phyloP scores from a whole-genome alignment of 1,284 basidiomycete species.

The Tilletia setariae region DNA sequence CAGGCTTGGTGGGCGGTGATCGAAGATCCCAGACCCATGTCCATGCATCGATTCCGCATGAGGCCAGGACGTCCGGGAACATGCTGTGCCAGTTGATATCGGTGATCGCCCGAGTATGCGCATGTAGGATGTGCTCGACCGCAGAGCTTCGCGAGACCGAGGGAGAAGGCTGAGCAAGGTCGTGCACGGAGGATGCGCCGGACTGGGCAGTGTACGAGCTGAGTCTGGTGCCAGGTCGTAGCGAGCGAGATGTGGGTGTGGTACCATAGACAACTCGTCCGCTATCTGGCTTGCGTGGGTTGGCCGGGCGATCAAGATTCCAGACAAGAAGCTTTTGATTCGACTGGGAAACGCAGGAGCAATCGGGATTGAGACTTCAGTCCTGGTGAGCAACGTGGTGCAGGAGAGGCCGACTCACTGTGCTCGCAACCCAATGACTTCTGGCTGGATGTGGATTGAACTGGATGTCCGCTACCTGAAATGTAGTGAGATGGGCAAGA shows the following conservation, averaged over 20 bases:
- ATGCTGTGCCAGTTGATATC: conserved; percentile 54
- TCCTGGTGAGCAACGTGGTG: background rate
- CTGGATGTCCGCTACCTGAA: conserved; percentile 89
- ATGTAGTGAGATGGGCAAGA: conserved; percentile 89
- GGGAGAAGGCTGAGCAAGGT: conserved; percentile 11
- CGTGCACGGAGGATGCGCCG: conserved; percentile 16
- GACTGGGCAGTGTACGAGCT: conserved; percentile 18
- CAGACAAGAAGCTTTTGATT: conserved; percentile 94
- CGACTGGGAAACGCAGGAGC: conserved; percentile 56
- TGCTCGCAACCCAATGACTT: conserved; percentile 87
- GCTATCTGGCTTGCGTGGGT: background rate
- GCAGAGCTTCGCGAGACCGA: conserved; percentile 28
- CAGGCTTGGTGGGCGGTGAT: conserved; percentile 32
- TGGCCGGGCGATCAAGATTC: conserved; percentile 67
- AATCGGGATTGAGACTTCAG: background rate
- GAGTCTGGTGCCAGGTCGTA: conserved; percentile 21
- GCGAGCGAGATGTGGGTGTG: conserved; percentile 25
- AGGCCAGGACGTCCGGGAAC: conserved; percentile 50
- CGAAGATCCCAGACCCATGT: conserved; percentile 53
- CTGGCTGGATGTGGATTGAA: conserved; percentile 89
- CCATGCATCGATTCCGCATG: conserved; percentile 52
- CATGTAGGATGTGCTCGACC: conserved; percentile 46
- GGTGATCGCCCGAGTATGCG: conserved; percentile 50
- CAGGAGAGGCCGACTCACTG: conserved; percentile 52
- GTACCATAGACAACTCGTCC: conserved; percentile 20